Conservation (phyloP, 139 green algal species). For the Medakamo hakoo region DNA sequence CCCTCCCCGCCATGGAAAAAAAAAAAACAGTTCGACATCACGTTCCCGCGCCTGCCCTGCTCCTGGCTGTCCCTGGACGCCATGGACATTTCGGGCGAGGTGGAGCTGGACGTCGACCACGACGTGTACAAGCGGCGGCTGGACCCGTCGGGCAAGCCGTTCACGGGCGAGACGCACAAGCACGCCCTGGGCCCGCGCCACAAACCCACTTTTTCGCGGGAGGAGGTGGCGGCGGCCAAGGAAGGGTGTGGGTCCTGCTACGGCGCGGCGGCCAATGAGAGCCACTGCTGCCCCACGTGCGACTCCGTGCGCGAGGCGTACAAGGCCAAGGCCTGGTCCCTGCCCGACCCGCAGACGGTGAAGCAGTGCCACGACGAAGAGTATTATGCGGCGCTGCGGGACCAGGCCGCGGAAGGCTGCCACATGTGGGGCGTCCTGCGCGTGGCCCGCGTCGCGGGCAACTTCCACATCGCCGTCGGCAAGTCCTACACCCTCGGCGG, state of each 20-base stretch:
- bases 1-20: neutral
- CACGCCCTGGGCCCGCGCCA: conserved; percentile 3
- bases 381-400: conserved; percentile 48
- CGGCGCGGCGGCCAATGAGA: conserved; percentile 52
- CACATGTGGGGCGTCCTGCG: conserved; percentile 70
- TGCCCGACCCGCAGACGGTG: conserved; percentile 39
- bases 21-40: conserved; percentile 79
- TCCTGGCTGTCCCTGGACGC: conserved; percentile 79
- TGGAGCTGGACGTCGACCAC: conserved; percentile 87
- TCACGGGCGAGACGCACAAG: conserved; percentile 45
- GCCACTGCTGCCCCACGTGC: conserved; percentile 89
- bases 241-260: conserved; percentile 80
- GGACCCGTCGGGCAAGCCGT: conserved; percentile 18
- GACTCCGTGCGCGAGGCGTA: conserved; percentile 69
- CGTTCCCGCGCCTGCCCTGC: conserved; percentile 77
- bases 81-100: conserved; percentile 91
- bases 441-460: conserved; percentile 71
- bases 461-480: conserved; percentile 93
- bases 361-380: conserved; percentile 73
- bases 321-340: conserved; percentile 52
- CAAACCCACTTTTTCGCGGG: neutral
- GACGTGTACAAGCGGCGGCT: conserved; percentile 66
- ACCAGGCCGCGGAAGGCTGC: conserved; percentile 83
- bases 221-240: conserved; percentile 5
- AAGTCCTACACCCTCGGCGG: conserved; percentile 71